These are phyloP conservation scores for Xerocomus cyaneibrunnescens DNA, from an alignment of 1,284 basidiomycete genomes.

Conservation along the genomic window DNA sequence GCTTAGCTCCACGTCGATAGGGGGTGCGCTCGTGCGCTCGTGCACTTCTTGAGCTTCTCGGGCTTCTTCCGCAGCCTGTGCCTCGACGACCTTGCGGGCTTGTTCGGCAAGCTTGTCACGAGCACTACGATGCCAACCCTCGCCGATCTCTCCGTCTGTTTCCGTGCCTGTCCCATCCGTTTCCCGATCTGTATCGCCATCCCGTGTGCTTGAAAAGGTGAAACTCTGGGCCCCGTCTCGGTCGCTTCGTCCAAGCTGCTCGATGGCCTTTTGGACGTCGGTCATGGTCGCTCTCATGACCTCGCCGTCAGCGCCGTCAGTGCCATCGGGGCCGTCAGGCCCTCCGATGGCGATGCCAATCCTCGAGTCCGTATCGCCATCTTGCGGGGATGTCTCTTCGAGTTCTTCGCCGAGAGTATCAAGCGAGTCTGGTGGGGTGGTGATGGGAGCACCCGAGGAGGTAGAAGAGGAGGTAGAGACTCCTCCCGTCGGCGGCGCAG, in stretches of 20 bases:
- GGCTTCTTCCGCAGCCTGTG: slow-evolving; percentile 47
- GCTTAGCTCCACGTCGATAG: slow-evolving; percentile 73
- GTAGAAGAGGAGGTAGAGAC: slow-evolving; percentile 23
- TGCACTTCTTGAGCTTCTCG: slow-evolving; percentile 38
- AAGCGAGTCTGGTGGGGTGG: slow-evolving; percentile 34
- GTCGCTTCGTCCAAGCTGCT: slow-evolving; percentile 60
- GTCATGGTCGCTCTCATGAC: slow-evolving; percentile 86
- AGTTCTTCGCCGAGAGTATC: slow-evolving; percentile 46
- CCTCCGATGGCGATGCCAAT: slow-evolving; percentile 31
- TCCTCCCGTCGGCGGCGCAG: slow-evolving; percentile 45
- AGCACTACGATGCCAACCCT: slow-evolving; percentile 65
- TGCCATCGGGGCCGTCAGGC: slow-evolving; percentile 27
- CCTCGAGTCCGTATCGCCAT: slow-evolving; percentile 30
- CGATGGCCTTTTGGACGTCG: slow-evolving; percentile 85
- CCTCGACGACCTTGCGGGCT: slow-evolving; percentile 62
- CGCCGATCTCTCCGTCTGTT: slow-evolving; percentile 44
- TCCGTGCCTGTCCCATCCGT: slow-evolving; percentile 64
- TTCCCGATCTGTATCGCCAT: slow-evolving; percentile 54
- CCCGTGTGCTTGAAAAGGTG: slow-evolving; percentile 67
- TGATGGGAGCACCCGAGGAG: slow-evolving; percentile 26
- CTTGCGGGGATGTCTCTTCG: slow-evolving; percentile 39
- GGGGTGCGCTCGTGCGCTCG: slow-evolving; percentile 50
- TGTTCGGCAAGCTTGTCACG: slow-evolving; percentile 73
- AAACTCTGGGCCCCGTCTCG: slow-evolving; percentile 62
- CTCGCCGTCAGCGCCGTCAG: slow-evolving; percentile 37